Evolutionary conservation across 768 basidiomycete genomes (phyloP).

Genomic region (Hemileccinum rubropunctum): DNA sequence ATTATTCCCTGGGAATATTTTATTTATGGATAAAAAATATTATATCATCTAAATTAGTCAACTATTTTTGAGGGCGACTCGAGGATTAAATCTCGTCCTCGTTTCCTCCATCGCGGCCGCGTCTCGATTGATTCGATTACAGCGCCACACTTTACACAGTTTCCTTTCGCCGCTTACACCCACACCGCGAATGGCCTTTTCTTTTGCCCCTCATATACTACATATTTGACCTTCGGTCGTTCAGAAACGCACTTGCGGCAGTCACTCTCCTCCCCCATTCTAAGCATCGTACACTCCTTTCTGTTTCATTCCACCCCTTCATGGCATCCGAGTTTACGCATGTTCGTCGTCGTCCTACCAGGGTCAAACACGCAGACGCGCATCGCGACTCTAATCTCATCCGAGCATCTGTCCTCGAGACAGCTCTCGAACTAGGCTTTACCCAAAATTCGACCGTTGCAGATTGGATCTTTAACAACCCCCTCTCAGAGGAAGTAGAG

Average conservation of each 20-base stretch:
- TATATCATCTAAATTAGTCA: too few relatives aligned
- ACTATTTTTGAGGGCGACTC: too few relatives aligned
- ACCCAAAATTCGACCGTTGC: conserved; percentile 57
- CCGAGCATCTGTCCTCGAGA: conserved; percentile 73
- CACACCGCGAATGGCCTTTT: conserved; percentile 22
- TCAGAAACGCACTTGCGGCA: conserved; percentile 7
- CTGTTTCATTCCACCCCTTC: conserved; percentile 6
- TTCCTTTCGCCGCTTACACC: too few relatives aligned
- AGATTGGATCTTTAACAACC: conserved; percentile 70
- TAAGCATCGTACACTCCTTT: too few relatives aligned
- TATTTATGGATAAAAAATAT: too few relatives aligned
- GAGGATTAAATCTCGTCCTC: neutral
- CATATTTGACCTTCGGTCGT: conserved; percentile 10
- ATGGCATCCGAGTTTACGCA: conserved; percentile 23
- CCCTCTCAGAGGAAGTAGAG: conserved; percentile 56
- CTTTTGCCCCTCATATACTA: too few relatives aligned
- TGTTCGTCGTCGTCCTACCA: conserved; percentile 29
- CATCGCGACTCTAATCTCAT: conserved; percentile 55
- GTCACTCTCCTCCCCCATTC: too few relatives aligned
- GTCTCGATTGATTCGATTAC: neutral
- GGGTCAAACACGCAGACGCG: conserved; percentile 7
- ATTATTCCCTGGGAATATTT: too few relatives aligned
- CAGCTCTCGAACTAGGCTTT: conserved; percentile 65
- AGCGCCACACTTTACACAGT: neutral
- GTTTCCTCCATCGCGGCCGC: neutral